phyloP scores from a whole-genome alignment of 2,329 filamentous ascomycete species.

The Hypoxylon sp. region DNA sequence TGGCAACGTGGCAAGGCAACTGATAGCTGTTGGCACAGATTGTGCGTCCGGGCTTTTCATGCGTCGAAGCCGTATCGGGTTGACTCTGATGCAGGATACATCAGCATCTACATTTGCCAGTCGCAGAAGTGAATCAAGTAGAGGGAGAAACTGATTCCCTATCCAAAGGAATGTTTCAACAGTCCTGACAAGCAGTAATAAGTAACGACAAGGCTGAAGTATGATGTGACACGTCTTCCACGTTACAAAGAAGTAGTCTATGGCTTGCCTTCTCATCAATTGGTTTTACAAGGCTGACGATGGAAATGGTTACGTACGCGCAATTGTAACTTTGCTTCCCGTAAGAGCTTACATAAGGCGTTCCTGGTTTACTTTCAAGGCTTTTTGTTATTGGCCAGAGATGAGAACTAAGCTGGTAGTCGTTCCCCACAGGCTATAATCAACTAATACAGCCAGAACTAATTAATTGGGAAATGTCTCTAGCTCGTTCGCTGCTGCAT shows the following conservation, averaged over 20 bases:
- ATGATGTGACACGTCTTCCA: constrained; percentile 4
- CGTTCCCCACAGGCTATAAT: background rate
- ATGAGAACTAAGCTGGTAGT: background rate
- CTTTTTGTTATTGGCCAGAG: background rate
- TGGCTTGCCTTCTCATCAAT: constrained; percentile 6
- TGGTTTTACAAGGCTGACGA: constrained; percentile 25
- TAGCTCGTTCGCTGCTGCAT: too few species aligned
- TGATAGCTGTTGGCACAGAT: background rate
- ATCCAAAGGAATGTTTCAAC: background rate
- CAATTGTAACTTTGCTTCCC: constrained; percentile 16
- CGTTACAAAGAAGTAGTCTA: constrained; percentile 3
- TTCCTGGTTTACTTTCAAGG: background rate
- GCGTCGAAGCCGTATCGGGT: background rate
- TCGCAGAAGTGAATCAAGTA: background rate
- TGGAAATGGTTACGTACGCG: constrained; percentile 28
- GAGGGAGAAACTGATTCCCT: background rate
- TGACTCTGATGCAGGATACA: background rate
- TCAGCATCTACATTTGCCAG: background rate
- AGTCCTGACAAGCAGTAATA: background rate
- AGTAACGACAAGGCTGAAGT: constrained; percentile 2
- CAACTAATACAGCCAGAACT: too few species aligned
- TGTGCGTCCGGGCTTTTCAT: background rate
- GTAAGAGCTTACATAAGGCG: constrained; percentile 14
- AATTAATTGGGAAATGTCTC: too few species aligned
- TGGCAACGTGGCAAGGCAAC: background rate